These are phyloP conservation scores for Psilocybe azurescens DNA, from an alignment of 768 basidiomycete genomes.

Conservation along the genomic window DNA sequence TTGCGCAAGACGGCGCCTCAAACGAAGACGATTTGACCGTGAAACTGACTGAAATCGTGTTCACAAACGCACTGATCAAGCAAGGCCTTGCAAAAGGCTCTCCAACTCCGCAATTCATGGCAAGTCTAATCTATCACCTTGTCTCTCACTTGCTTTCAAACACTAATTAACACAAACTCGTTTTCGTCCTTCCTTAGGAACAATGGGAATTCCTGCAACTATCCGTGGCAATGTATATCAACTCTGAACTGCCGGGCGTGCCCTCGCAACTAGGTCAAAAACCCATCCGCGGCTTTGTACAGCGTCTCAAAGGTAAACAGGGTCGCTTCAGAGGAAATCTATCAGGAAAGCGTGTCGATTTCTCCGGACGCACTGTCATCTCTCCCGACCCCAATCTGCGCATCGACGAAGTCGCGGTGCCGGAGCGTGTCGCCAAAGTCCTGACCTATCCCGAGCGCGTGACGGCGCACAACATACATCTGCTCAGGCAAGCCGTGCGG, in stretches of 20 bases:
- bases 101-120: constrained; percentile 91
- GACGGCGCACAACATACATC: constrained; percentile 86
- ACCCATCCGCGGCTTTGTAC: constrained; percentile 96
- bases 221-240: constrained; percentile 96
- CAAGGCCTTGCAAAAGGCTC: constrained; percentile 88
- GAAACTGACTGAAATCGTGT: constrained; percentile 96
- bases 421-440: constrained; percentile 92
- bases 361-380: constrained; percentile 97
- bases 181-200: constrained; percentile 56
- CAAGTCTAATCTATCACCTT: constrained; percentile 28
- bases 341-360: constrained; percentile 98
- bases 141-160: background rate
- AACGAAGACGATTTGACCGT: constrained; percentile 99
- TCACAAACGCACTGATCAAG: constrained; percentile 91
- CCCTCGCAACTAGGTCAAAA: constrained; percentile 87
- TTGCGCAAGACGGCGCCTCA: constrained; percentile 96
- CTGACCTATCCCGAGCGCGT: constrained; percentile 97
- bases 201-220: constrained; percentile 98
- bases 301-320: constrained; percentile 98
- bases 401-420: constrained; percentile 98
- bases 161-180: background rate
- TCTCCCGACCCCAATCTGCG: constrained; percentile 98
- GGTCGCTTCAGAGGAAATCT: constrained; percentile 98
- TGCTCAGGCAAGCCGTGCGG: constrained; percentile 74
- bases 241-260: constrained; percentile 95